Evolutionary conservation across 2,329 filamentous ascomycete species (phyloP).

Genomic region (Phialophora expanda): DNA sequence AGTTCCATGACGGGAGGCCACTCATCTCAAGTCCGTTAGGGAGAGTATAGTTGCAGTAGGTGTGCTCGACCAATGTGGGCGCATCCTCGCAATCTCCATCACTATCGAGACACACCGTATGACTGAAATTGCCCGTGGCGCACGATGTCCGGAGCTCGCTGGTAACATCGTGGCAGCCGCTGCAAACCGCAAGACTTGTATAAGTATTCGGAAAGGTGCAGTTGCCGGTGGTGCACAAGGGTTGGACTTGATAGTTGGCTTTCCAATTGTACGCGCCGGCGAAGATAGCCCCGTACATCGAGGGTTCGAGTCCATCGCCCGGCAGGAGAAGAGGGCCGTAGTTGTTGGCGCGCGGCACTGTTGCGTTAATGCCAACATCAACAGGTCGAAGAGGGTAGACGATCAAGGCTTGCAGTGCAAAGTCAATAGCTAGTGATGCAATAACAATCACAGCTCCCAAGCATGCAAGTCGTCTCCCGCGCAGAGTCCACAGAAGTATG

Average conservation of each 20-base stretch:
- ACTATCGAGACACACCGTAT: neutral
- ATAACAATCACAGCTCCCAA: slow-evolving; percentile 40
- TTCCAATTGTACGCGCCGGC: neutral
- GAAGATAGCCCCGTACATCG: neutral
- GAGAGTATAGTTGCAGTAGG: neutral
- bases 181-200: neutral
- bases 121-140: neutral
- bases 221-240: neutral
- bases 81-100: neutral
- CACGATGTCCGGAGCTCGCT: neutral
- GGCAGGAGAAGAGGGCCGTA: neutral
- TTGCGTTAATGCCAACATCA: neutral
- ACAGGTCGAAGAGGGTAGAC: neutral
- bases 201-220: neutral
- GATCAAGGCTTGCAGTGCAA: neutral
- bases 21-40: neutral
- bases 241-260: neutral
- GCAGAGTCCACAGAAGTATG: slow-evolving; percentile 36
- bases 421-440: neutral
- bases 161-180: neutral
- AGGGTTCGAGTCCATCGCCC: neutral
- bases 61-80: neutral
- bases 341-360: neutral
- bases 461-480: slow-evolving; percentile 29
- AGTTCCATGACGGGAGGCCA: neutral